Base-by-base conservation (phyloP, 2,329 filamentous ascomycete genomes). In the Cordyceps pruinosa region DNA sequence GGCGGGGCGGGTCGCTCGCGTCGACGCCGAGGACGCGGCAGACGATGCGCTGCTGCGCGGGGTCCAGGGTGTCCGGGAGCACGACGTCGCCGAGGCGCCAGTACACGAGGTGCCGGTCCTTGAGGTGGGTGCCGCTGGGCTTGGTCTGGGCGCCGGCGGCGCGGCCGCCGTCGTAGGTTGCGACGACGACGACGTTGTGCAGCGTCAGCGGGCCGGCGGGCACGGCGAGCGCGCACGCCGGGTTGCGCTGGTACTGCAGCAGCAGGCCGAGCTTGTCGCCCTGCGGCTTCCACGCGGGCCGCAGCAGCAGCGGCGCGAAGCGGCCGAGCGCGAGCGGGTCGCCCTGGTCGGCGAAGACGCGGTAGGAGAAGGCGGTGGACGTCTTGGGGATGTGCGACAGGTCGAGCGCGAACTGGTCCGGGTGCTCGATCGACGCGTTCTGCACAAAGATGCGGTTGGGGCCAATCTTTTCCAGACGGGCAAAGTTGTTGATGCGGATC, bases 391-490 rank as follows among this genome's bases (percentile, higher is more conserved):
- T 81, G 67, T 86, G 84, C 15, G 84, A 78, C 7, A 94, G 74
- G 60, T 92, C 83, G 32, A 99, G 75, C 0, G 77, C 82, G 72
- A 95, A 99, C 67, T 93, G 87, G 58, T 95, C 92, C 4, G 87
- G 81, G 58, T 82, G 85, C 10, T 87, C 83, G 1, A 78, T 67
- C 1, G 76, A 72, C 5, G 81, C 77, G 63, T 90, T 87, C 32
- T 86, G 84, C 52, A 97, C 85, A 72, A 97, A 96, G 58, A 91
- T 89, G 44, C 90, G 90, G 69, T 99, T 99, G 1, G 92, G 91
- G 0, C 91, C 92, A 57, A 99, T 92, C 66, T 90, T 91, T 66
- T 97, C 94, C 6, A 99, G 80, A n/a, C 82, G 81, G 10, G 86
- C 74, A 68, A 96, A 96, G 68, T 96, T 94, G 66, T 96, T 90